These are phyloP conservation scores for Glomus cerebriforme DNA, from an alignment of 192 early-diverging fungal species.

Conservation along the genomic window DNA sequence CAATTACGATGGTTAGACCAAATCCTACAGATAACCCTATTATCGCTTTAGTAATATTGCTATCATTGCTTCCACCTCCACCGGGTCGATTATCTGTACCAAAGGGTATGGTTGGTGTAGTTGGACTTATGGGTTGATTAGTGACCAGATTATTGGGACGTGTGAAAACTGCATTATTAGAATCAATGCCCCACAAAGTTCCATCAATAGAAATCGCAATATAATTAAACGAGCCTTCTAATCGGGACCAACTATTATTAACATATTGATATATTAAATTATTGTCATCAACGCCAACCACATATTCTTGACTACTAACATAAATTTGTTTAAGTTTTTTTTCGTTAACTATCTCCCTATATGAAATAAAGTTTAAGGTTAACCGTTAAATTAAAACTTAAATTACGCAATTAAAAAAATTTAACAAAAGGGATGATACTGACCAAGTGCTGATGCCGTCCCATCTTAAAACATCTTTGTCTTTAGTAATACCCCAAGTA, in stretches of 20 bases:
- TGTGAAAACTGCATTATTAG: background rate
- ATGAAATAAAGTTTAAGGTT: background rate
- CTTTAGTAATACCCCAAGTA: background rate
- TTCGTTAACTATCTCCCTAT: background rate
- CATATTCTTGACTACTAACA: background rate
- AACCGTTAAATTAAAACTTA: no score
- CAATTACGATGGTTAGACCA: background rate
- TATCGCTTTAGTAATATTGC: background rate
- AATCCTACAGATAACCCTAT: background rate
- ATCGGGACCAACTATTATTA: background rate
- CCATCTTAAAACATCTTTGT: background rate
- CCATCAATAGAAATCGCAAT: slow-evolving; percentile 7
- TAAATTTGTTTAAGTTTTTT: background rate
- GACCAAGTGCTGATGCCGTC: background rate
- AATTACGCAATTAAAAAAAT: background rate
- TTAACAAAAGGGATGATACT: background rate
- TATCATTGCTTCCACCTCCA: no score
- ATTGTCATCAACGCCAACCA: background rate
- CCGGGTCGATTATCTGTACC: background rate
- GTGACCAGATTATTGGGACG: background rate
- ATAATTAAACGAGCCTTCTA: background rate
- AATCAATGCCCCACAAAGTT: background rate
- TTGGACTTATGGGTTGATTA: background rate
- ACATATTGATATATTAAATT: background rate
- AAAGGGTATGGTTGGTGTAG: background rate